phyloP scores from a whole-genome alignment of 2,329 filamentous ascomycete genomes.

The Talaromyces rugulosus region DNA sequence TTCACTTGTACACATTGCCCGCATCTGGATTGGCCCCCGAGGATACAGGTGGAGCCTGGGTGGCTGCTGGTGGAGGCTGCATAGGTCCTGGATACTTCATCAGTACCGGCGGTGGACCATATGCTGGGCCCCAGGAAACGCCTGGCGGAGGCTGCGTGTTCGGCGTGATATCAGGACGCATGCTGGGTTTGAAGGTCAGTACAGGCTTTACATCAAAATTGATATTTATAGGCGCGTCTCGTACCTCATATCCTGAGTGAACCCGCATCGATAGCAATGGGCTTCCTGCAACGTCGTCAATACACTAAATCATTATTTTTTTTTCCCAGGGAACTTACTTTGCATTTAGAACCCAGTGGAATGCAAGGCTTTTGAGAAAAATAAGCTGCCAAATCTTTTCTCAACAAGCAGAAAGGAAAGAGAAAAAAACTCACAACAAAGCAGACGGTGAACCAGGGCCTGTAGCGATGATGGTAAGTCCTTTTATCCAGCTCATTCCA shows the following conservation, averaged over 20 bases:
- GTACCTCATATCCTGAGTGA: conserved; percentile 34
- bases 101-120: conserved; percentile 1
- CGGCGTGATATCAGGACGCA: conserved; percentile 35
- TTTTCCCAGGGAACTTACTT: conserved; percentile 17
- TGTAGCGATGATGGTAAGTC: conserved; percentile 10
- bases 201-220: neutral
- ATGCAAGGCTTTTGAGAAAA: conserved; percentile 31
- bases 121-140: conserved; percentile 21
- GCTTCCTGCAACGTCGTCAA: conserved; percentile 31
- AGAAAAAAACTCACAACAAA: conserved; percentile 32
- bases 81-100: conserved; percentile 1
- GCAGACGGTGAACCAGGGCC: conserved; percentile 45
- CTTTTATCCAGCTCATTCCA: neutral
- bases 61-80: neutral
- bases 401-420: neutral
- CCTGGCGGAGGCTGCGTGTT: conserved; percentile 30
- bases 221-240: neutral
- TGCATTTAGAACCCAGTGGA: conserved; percentile 38
- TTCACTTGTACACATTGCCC: conserved; percentile 7
- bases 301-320: neutral
- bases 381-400: neutral
- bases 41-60: neutral
- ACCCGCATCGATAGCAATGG: conserved; percentile 34
- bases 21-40: conserved; percentile 7
- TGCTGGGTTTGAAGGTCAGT: conserved; percentile 18